Evolutionary conservation across 2,329 filamentous ascomycete genomes (phyloP).

Genomic region (Sporothrix brunneoviolacea): DNA sequence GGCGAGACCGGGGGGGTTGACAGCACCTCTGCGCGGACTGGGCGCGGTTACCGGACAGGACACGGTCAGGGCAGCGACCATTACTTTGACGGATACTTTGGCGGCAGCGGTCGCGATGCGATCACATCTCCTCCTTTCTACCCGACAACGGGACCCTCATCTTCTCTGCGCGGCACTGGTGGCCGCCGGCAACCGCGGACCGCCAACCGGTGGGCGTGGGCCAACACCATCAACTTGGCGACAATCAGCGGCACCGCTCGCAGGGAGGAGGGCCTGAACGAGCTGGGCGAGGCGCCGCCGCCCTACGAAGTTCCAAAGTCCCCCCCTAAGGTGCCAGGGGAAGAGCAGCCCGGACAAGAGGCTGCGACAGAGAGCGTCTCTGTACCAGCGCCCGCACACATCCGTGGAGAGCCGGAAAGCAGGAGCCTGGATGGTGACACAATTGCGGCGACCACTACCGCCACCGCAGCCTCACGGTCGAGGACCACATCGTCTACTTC

Average conservation of each 20-base stretch:
- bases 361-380: background rate
- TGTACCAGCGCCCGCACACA: background rate
- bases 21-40: background rate
- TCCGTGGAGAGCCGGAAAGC: background rate
- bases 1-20: background rate
- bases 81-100: too few relatives aligned
- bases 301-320: slow-evolving; percentile 17
- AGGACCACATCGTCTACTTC: background rate
- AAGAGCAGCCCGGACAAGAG: background rate
- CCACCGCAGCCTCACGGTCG: background rate
- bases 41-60: too few relatives aligned
- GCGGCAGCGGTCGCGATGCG: too few relatives aligned
- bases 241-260: background rate
- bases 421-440: slow-evolving; percentile 2
- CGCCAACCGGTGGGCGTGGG: slow-evolving; percentile 16
- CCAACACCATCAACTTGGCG: background rate
- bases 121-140: too few relatives aligned
- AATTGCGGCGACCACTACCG: background rate
- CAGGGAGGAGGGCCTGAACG: slow-evolving; percentile 21
- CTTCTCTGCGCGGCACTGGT: background rate
- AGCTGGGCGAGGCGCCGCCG: slow-evolving; percentile 23
- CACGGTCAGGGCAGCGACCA: too few relatives aligned
- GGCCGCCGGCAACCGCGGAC: slow-evolving; percentile 3
- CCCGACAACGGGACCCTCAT: too few relatives aligned
- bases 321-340: background rate